phyloP scores from a whole-genome alignment of 306 rosid genomes.

The Malus sylvestris region DNA sequence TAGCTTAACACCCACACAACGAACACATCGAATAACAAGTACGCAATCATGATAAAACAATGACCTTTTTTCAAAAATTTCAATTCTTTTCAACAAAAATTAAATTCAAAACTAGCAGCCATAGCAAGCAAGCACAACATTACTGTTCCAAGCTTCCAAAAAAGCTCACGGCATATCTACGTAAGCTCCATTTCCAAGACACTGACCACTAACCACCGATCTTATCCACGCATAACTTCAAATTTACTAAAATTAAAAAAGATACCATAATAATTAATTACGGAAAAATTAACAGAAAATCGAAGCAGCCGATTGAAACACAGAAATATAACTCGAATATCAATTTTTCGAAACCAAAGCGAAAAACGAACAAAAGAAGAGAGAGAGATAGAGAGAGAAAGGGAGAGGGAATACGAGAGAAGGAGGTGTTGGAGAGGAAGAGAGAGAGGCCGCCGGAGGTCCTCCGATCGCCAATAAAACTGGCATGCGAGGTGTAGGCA shows the following conservation, averaged over 20 bases:
- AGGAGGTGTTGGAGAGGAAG: conserved; percentile 22
- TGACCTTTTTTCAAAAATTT: neutral
- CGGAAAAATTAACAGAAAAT: neutral
- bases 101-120: neutral
- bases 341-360: neutral
- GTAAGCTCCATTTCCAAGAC: no score
- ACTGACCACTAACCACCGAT: neutral
- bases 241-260: neutral
- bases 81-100: neutral
- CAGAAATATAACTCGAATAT: neutral
- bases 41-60: neutral
- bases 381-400: neutral
- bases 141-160: neutral
- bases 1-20: conserved; percentile 7
- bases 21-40: neutral
- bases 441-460: conserved; percentile 26
- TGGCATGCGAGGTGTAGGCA: conserved; percentile 25
- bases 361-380: neutral
- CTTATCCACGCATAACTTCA: neutral
- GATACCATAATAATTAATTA: neutral
- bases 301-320: neutral
- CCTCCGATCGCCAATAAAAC: conserved; percentile 33
- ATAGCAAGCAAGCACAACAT: neutral
- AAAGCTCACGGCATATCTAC: neutral
- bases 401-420: conserved; percentile 41